A percentile compares a stretch with the other conserved stretches of the same genome.
Evolutionary conservation across 2,329 filamentous ascomycete genomes (phyloP).

Genomic region (Penicillium verrucosum): DNA sequence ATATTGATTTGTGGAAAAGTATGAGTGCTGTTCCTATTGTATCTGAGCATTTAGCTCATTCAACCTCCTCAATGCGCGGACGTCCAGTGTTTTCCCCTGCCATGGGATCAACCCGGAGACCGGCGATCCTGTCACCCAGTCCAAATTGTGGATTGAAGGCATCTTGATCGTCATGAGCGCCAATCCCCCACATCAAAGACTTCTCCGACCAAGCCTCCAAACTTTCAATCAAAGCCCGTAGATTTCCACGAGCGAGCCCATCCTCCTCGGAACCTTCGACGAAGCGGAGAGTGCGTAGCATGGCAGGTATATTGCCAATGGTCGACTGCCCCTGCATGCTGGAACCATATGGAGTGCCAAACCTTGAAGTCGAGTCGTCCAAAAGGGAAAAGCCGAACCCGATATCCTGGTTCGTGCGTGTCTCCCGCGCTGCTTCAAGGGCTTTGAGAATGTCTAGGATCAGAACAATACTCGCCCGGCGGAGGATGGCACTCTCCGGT

Average conservation of each 20-base stretch:
- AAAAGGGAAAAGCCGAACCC: constrained; percentile 42
- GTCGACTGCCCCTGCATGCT: constrained; percentile 17
- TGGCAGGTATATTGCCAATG: constrained; percentile 40
- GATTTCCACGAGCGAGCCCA: constrained; percentile 39
- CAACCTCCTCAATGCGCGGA: constrained; percentile 45
- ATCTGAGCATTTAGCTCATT: constrained; percentile 20
- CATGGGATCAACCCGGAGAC: constrained; percentile 37
- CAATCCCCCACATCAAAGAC: constrained; percentile 40
- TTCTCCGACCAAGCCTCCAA: constrained; percentile 45
- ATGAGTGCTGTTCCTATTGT: neutral
- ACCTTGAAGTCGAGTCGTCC: constrained; percentile 14
- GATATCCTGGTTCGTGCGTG: constrained; percentile 26
- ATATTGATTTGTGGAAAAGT: neutral
- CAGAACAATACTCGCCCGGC: constrained; percentile 41
- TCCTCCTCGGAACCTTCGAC: constrained; percentile 41
- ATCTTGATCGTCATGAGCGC: constrained; percentile 17
- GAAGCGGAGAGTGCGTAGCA: constrained; percentile 36
- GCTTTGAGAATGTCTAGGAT: constrained; percentile 43
- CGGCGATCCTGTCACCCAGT: constrained; percentile 39
- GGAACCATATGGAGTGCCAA: neutral
- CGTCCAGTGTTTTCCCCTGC: constrained; percentile 20
- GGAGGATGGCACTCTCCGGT: constrained; percentile 40
- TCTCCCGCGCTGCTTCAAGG: constrained; percentile 36
- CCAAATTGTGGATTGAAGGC: constrained; percentile 27
- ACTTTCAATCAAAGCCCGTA: constrained; percentile 41